A percentile compares a stretch with the other conserved stretches of the same genome.
Evolutionary conservation across 257 asterid genomes (phyloP).

Genomic region (Capsicum rhomboideum): DNA sequence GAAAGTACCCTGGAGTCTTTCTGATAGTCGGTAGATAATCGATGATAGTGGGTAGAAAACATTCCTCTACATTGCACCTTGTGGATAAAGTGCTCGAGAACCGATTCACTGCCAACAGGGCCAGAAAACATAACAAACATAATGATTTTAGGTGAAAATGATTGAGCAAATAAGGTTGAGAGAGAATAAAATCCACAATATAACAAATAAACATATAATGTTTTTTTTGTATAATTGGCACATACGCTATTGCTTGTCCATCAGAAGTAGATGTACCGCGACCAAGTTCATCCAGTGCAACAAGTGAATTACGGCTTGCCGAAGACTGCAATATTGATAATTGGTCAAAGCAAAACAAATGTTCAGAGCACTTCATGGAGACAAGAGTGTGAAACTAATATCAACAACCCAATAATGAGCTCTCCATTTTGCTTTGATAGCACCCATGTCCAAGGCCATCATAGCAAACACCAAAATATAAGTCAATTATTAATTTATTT

Average conservation of each 20-base stretch:
- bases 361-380: constrained; percentile 9
- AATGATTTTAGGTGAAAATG: not conserved
- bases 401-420: not conserved
- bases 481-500: not conserved
- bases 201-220: not conserved
- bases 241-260: constrained; percentile 99
- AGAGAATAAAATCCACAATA: not conserved
- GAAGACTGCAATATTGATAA: constrained; percentile 43
- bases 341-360: not conserved
- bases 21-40: constrained; percentile 72
- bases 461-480: not conserved
- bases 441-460: not conserved
- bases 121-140: constrained; percentile 7
- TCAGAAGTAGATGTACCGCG: constrained; percentile 98
- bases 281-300: constrained; percentile 95
- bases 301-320: constrained; percentile 76
- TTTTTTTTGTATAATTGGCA: constrained; percentile 11
- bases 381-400: not conserved
- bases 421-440: not conserved
- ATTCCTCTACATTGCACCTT: constrained; percentile 84
- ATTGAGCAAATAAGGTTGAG: not conserved
- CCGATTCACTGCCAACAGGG: constrained; percentile 65
- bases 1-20: constrained; percentile 60
- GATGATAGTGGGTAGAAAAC: constrained; percentile 97
- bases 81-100: constrained; percentile 83